Base-by-base conservation (phyloP, 805 yeast genomes). In the Candida argentea region DNA sequence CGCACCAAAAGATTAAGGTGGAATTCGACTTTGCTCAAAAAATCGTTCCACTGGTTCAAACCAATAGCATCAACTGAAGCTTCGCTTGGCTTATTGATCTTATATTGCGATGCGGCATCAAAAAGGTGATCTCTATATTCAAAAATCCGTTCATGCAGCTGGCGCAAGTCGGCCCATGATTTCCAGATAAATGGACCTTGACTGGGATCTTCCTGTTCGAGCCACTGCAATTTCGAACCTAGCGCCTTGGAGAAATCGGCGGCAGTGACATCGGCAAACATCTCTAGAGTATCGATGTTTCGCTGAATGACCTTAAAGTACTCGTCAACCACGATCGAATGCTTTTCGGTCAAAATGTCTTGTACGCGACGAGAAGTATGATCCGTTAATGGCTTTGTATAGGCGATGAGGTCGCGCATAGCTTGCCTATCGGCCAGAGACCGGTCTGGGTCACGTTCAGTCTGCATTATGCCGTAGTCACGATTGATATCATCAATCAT, bases 231-330 rank as follows among this genome's bases (percentile, higher is more conserved):
- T 31, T 55, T 37, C 13, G 57, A 55, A 28, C 75, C 66, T 44
- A 80, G 63, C 33, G 72, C 67, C 29, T 69, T 67, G 5, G 80
- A 68, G 54, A 76, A 79, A 39, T 78, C 84, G 38, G 57, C 65
- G 30, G 79, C 63, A 16, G 81, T 64, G 5, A 73, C 67, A 30
- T 79, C 86, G 5, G 78, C 75, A 61, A 80, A 81, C 35, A 80
- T 80, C 48, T 80, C 87, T 45, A 76, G 67, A 0, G 76, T 65
- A 37, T 81, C 87, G 29, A 79, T 62, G 20, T 76, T 65, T 16
- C 50, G 51, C 32, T 62, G 68, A 14, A 54, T 38, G 3, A 42
- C 46, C 11, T 33, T 31, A 28, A 52, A 58, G 37, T 61, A 62
- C 22, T 43, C 34, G 7, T 37, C 43, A 23, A 57, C 35, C 8